Evolutionary conservation across 2,329 filamentous ascomycete species (phyloP).

Genomic region (Neurospora sp.): DNA sequence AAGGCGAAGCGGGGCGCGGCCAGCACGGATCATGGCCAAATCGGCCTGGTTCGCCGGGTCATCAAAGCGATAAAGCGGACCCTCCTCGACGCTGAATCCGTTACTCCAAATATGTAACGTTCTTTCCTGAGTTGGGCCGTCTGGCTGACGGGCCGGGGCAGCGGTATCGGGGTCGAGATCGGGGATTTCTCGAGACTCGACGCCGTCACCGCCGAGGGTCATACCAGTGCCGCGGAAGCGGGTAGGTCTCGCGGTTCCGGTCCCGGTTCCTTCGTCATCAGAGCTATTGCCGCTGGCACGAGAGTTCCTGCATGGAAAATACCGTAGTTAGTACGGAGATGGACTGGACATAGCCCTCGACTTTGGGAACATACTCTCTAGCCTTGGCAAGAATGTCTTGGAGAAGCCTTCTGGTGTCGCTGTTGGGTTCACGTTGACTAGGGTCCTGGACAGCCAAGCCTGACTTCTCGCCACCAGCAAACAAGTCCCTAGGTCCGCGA

Average conservation of each 20-base stretch:
- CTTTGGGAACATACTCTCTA: constrained; percentile 37
- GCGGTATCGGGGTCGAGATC: constrained; percentile 26
- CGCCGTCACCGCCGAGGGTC: constrained; percentile 70
- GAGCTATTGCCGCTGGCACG: not conserved
- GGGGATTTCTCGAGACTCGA: constrained; percentile 58
- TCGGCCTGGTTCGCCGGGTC: constrained; percentile 66
- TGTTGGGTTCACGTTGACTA: constrained; percentile 26
- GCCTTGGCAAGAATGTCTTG: constrained; percentile 57
- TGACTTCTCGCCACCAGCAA: constrained; percentile 80
- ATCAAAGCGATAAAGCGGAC: constrained; percentile 66
- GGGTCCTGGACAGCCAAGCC: constrained; percentile 60
- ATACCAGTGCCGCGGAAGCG: constrained; percentile 62
- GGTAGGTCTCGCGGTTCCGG: constrained; percentile 36
- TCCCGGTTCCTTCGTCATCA: constrained; percentile 29
- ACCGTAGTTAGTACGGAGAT: not conserved
- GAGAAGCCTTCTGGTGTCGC: constrained; percentile 45
- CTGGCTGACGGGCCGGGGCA: constrained; percentile 17
- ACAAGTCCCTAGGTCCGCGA: constrained; percentile 57
- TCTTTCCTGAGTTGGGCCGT: constrained; percentile 49
- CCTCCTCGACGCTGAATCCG: constrained; percentile 79
- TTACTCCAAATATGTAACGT: constrained; percentile 73
- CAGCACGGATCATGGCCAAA: constrained; percentile 65
- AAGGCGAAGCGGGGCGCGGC: constrained; percentile 66
- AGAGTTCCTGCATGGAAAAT: not conserved
- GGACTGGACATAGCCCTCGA: not conserved